A percentile compares a stretch with the other conserved stretches of the same genome.
Conservation (phyloP, 352 stramenopile species). For the Globisporangium irregulare region DNA sequence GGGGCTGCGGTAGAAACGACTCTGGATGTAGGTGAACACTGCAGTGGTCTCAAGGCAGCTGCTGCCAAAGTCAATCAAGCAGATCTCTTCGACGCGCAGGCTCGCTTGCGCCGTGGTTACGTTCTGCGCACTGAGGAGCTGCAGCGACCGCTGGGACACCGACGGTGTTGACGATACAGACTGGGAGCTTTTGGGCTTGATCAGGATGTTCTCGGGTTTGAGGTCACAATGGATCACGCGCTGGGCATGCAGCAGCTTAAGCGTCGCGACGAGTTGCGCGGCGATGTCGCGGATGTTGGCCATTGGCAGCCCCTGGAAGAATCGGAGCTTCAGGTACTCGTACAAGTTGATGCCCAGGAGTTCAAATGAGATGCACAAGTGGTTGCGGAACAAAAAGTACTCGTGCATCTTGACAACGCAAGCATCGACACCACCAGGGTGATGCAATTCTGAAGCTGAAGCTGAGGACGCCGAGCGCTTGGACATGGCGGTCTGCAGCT, state of each 20-base stretch:
- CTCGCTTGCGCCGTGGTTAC: constrained; percentile 75
- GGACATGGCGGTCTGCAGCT: constrained; percentile 41
- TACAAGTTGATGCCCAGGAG: constrained; percentile 95
- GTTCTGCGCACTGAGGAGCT: constrained; percentile 9
- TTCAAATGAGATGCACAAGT: constrained; percentile 97
- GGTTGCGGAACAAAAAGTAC: constrained; percentile 92
- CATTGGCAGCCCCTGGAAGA: constrained; percentile 94
- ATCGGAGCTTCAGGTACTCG: constrained; percentile 94
- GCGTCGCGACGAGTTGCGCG: constrained; percentile 81
- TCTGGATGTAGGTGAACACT: constrained; percentile 97
- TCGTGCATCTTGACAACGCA: constrained; percentile 90
- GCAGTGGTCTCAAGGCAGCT: constrained; percentile 88
- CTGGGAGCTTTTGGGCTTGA: constrained; percentile 38
- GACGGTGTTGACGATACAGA: neutral
- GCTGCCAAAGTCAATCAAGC: constrained; percentile 98
- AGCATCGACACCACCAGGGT: constrained; percentile 17
- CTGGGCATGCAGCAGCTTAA: constrained; percentile 73
- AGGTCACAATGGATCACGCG: constrained; percentile 97
- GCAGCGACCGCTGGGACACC: neutral
- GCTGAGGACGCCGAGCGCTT: neutral
- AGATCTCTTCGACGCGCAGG: constrained; percentile 29
- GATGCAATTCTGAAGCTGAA: neutral
- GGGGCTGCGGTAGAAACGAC: constrained; percentile 96
- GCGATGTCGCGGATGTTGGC: constrained; percentile 85
- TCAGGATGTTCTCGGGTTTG: constrained; percentile 96